Conservation (phyloP, 345 rosid genomes). For the Noccaea caerulescens region DNA sequence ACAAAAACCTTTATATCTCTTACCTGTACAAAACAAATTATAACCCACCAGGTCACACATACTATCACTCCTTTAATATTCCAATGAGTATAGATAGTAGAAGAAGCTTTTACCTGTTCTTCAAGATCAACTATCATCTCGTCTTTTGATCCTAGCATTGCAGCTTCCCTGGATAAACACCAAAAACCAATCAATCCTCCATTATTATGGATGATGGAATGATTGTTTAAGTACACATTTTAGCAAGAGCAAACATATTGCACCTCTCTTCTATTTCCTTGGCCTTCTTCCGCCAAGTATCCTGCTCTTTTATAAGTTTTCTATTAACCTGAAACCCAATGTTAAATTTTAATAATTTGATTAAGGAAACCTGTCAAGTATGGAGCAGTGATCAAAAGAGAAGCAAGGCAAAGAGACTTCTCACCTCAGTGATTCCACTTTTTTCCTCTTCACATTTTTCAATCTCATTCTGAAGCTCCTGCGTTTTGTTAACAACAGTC, state of each 20-base stretch:
- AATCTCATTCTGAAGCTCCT: constrained; percentile 64
- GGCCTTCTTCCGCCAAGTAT: constrained; percentile 60
- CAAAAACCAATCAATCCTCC: background rate
- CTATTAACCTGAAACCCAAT: constrained; percentile 55
- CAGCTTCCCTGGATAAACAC: constrained; percentile 53
- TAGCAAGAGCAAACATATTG: constrained; percentile 3
- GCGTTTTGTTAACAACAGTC: constrained; percentile 59
- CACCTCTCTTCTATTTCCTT: constrained; percentile 89
- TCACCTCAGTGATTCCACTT: constrained; percentile 67
- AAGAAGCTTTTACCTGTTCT: constrained; percentile 65
- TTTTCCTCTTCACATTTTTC: constrained; percentile 68
- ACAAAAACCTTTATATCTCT: constrained; percentile 75
- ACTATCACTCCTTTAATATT: background rate
- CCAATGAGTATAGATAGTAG: background rate
- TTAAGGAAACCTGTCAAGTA: background rate
- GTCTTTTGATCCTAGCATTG: constrained; percentile 52
- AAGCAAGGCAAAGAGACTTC: constrained; percentile 27
- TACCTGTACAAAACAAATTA: constrained; percentile 52
- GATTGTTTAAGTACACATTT: constrained; percentile 3
- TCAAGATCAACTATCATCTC: constrained; percentile 71
- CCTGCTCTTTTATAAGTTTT: constrained; percentile 74
- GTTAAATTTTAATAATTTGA: background rate
- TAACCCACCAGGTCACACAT: constrained; percentile 5
- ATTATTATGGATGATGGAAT: background rate
- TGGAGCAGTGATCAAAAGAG: constrained; percentile 11